Conservation (phyloP, 1,284 basidiomycete genomes). For the Peniophora sp. region DNA sequence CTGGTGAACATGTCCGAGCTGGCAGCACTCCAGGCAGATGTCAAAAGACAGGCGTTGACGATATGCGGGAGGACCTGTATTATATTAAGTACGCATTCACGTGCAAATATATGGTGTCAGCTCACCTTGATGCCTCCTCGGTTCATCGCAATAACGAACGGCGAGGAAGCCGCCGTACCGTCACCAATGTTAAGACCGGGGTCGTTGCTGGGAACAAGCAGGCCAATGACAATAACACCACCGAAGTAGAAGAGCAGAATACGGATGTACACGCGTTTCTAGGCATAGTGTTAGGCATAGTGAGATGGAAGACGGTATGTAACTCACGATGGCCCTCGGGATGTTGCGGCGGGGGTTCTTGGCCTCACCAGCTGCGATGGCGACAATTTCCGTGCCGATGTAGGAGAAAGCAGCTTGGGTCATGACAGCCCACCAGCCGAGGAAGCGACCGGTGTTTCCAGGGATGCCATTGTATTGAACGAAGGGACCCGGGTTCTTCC, state of each 20-base stretch:
- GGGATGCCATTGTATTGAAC: conserved; percentile 31
- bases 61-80: conserved; percentile 30
- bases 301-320: neutral
- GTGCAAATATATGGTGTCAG: neutral
- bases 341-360: conserved; percentile 61
- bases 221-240: conserved; percentile 53
- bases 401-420: conserved; percentile 67
- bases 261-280: conserved; percentile 60
- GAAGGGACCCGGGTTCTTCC: conserved; percentile 52
- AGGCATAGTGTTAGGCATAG: neutral
- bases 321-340: conserved; percentile 49
- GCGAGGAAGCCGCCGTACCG: conserved; percentile 67
- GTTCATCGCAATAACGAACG: conserved; percentile 78
- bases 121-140: conserved; percentile 69
- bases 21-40: conserved; percentile 83
- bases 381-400: conserved; percentile 73
- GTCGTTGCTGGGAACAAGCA: conserved; percentile 69
- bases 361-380: conserved; percentile 74
- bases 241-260: conserved; percentile 71
- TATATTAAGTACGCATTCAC: neutral
- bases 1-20: conserved; percentile 80
- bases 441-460: conserved; percentile 44
- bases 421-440: conserved; percentile 46
- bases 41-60: conserved; percentile 83
- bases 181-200: conserved; percentile 42